phyloP scores from a whole-genome alignment of 257 asterid genomes.

The Paulownia fortunei region DNA sequence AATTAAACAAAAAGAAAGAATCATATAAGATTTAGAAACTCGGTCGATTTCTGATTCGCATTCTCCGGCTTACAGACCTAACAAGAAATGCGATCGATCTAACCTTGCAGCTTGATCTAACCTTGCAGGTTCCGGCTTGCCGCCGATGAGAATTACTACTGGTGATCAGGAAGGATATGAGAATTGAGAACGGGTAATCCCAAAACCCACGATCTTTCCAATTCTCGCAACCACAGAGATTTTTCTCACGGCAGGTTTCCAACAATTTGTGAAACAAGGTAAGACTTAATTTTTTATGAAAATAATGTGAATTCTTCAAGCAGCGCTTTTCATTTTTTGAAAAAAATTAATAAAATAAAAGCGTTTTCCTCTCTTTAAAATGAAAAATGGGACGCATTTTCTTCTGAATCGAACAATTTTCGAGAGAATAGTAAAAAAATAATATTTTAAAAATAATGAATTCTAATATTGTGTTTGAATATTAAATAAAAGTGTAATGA shows the following conservation, averaged over 20 bases:
- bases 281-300: background rate
- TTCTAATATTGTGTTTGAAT: too few relatives aligned
- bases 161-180: background rate
- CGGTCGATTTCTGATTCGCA: conserved; percentile 17
- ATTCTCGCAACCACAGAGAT: background rate
- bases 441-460: too few relatives aligned
- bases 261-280: background rate
- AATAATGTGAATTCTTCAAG: background rate
- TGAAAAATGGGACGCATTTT: too few relatives aligned
- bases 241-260: background rate
- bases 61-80: background rate
- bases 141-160: background rate
- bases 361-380: too few relatives aligned
- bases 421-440: too few relatives aligned
- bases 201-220: conserved; percentile 7
- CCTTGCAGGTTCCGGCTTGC: conserved; percentile 8
- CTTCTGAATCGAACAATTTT: too few relatives aligned
- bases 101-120: conserved; percentile 18
- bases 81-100: conserved; percentile 7
- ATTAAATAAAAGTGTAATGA: too few relatives aligned
- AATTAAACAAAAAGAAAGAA: background rate
- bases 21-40: conserved; percentile 12
- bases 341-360: too few relatives aligned
- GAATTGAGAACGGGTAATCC: background rate
- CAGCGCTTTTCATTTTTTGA: too few relatives aligned